phyloP scores from a whole-genome alignment of 202 grass and related monocot genomes.

The Miscanthus sacchariflorus region DNA sequence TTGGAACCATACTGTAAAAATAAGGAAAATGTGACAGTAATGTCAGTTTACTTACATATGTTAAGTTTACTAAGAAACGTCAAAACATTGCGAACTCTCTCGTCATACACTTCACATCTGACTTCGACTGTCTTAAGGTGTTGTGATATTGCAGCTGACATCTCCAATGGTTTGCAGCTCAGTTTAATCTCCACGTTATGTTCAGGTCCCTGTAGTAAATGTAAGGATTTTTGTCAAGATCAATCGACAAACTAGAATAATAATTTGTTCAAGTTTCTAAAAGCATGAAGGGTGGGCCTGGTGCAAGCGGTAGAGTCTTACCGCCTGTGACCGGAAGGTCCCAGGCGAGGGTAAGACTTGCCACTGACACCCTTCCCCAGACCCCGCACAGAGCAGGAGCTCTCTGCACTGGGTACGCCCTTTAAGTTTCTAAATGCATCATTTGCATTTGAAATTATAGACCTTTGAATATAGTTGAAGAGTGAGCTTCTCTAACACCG shows the following conservation, averaged over 20 bases:
- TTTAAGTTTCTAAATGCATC: background rate
- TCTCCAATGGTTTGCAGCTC: conserved; percentile 2
- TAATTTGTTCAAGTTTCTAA: background rate
- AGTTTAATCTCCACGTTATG: background rate
- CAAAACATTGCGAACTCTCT: background rate
- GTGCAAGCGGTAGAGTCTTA: no score
- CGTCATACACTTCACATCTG: background rate
- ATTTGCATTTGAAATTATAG: background rate
- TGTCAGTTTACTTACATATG: background rate
- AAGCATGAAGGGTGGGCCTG: no score
- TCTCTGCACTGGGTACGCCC: no score
- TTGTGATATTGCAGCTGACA: background rate
- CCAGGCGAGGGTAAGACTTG: no score
- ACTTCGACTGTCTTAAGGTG: background rate
- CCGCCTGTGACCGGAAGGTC: no score
- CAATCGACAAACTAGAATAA: background rate
- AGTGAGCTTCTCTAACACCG: background rate
- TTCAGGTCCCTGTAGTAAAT: background rate
- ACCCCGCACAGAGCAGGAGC: no score
- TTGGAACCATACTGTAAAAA: background rate
- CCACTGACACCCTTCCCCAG: no score
- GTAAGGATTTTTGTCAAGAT: background rate
- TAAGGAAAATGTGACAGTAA: background rate
- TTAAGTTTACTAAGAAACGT: background rate
- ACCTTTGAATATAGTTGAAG: background rate